A percentile compares a stretch with the other conserved stretches of the same genome.
phyloP scores from a whole-genome alignment of 2,329 filamentous ascomycete genomes.

The Fusarium buharicum region DNA sequence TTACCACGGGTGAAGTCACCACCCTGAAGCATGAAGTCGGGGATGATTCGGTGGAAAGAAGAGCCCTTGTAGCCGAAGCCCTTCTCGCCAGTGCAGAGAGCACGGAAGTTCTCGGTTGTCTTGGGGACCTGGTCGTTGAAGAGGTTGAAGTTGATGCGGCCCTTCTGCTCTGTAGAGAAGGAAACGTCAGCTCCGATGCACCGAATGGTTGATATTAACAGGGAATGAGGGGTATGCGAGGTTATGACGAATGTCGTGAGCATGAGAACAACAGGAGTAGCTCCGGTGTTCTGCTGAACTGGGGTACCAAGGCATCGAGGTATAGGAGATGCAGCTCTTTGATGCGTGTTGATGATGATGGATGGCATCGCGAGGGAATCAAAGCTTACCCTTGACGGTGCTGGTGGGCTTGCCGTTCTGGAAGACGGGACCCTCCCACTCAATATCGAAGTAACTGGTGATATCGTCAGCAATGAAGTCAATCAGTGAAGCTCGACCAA shows the following conservation, averaged over 20 bases:
- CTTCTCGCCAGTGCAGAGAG: slow-evolving; percentile 83
- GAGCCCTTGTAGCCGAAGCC: slow-evolving; percentile 86
- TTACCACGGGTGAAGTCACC: slow-evolving; percentile 95
- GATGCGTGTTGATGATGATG: slow-evolving; percentile 11
- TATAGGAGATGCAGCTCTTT: background rate
- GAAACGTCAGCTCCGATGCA: slow-evolving; percentile 35
- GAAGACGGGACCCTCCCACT: slow-evolving; percentile 78
- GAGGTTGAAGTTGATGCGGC: slow-evolving; percentile 89
- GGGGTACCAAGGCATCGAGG: slow-evolving; percentile 2
- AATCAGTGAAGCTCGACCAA: slow-evolving; percentile 16
- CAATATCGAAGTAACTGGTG: slow-evolving; percentile 74
- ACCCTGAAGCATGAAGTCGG: slow-evolving; percentile 94
- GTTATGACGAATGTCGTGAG: slow-evolving; percentile 16
- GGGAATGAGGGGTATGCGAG: slow-evolving; percentile 20
- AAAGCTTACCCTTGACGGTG: slow-evolving; percentile 67
- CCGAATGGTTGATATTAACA: background rate
- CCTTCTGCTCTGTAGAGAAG: slow-evolving; percentile 68
- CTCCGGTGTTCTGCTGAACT: background rate
- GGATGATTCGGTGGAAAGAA: slow-evolving; percentile 92
- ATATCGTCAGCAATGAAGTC: slow-evolving; percentile 37
- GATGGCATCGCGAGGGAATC: slow-evolving; percentile 9
- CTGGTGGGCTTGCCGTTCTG: slow-evolving; percentile 66
- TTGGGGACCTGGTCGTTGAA: slow-evolving; percentile 88
- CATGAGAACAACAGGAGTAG: background rate
- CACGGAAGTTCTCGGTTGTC: slow-evolving; percentile 86